Base-by-base conservation (phyloP, 331 rosid species). In the Phaseolus coccineus region DNA sequence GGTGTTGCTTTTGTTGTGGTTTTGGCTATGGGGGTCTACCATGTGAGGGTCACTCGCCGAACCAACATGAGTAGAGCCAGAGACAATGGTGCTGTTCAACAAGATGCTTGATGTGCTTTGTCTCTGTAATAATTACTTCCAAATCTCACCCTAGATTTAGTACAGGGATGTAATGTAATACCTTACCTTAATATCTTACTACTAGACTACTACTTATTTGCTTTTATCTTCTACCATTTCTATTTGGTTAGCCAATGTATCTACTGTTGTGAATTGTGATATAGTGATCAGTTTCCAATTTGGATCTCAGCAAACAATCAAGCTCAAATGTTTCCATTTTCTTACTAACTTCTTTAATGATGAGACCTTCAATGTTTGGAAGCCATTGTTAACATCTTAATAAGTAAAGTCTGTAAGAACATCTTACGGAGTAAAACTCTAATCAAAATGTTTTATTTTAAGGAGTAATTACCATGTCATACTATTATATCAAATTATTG, bases 11-110 rank as follows among this genome's bases (percentile, higher is more conserved):
- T 91, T 82, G 85, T 57, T 16, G 94, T 86, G 86, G 16, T 93
- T 56, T 71, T 87, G 76, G 89, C 88, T 2, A 90, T 95, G 94
- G 88, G 93, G 16, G 93, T 62, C 46, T 93, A 84, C 86, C 82
- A 79, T 37, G 87, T 88, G 4, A 74, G 80, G 48, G 87, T 63
- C 63, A 83, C 86, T 16, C 88, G 94, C 31, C 69, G 67, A 66
- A 81, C 81, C 50, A 85, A 91, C 35, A 69, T 83, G 71, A 87
- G 46, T 39, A 78, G 68, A 78, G 67, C 89, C 62, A 77, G 71
- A 80, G 69, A 91, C 78, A 65, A 72, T 71, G 57, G 6, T 37
- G 56, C 68, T 62, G 87, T 79, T 40, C 84, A 88, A 78, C 89
- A 87, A 58, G 47, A 83, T 40, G 82, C 71, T 85, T 93, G 87